Evolutionary conservation across 2,329 filamentous ascomycete species (phyloP), one percentile per base, ranked within the genome.

Genomic region (Neoscytalidium dimidiatum): DNA sequence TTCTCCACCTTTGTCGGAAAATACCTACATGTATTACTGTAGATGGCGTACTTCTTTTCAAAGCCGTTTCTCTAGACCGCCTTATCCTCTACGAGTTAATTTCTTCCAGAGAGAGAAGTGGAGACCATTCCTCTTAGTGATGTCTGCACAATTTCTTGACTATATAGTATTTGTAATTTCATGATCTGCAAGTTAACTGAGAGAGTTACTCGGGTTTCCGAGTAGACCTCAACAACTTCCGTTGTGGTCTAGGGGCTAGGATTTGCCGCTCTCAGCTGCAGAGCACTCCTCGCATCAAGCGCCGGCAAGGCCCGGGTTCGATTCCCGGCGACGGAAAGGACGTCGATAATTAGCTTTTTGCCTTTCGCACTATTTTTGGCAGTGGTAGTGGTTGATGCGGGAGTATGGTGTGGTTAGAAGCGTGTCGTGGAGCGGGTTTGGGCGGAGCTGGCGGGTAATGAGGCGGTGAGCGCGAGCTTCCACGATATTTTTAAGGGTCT

Each of bases 211-310:
- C 49, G 29, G 31, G n/a, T 43, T 17, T 23, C 14, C 33, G 53
- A 43, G 33, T 57, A 57, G 28, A 44, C 26, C 26, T 48, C 13
- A 51, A 17, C 56, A 33, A 60, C 28, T 35, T 61, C 57, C 57
- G 57, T 61, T 61, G 57, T 61, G 57, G 57, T 61, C 57, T 61
- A 61, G 57, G 43, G 57, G 57, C 57, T 61, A 61, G 57, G 57
- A 61, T 61, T 61, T 61, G 57, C 57, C 57, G 57, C 57, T 61
- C 57, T 61, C 57, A 61, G 21, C 14, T 46, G 29, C 41, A 49
- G 49, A 52, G 49, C 49, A 33, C 28, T 21, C 49, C 49, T 52
- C 49, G 49, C 49, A 52, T 52, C 49, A 21, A 49, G 57, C 57
- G 57, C 57, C 57, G 57, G 57, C 57, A 61, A 61, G 57, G 57